These are phyloP conservation scores for Aspergillus egyptiacus DNA, from an alignment of 495 filamentous ascomycete genomes.

Conservation along the genomic window DNA sequence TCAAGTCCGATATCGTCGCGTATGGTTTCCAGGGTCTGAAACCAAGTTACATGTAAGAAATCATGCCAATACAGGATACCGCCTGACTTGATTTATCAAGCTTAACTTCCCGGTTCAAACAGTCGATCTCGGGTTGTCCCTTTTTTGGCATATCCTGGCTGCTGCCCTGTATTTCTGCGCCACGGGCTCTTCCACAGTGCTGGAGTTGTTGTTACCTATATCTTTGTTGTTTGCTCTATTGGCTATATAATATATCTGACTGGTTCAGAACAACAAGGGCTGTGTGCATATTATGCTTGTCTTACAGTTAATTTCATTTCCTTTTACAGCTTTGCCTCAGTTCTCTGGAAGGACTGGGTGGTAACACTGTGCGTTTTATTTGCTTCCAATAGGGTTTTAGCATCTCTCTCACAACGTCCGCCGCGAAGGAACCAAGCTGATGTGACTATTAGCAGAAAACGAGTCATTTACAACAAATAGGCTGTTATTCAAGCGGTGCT, in stretches of 20 bases:
- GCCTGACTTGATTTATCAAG: too few species aligned
- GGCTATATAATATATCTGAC: not conserved
- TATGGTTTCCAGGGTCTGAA: conserved; percentile 44
- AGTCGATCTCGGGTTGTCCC: not conserved
- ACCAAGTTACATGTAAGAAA: conserved; percentile 43
- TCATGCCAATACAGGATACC: too few species aligned
- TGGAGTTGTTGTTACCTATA: not conserved
- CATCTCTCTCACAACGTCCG: too few species aligned
- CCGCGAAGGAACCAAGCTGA: too few species aligned
- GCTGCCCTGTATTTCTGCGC: conserved; percentile 1
- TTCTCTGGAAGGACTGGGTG: too few species aligned
- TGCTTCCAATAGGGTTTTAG: too few species aligned
- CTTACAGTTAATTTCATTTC: not conserved
- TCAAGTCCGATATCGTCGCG: conserved; percentile 38
- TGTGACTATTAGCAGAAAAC: too few species aligned
- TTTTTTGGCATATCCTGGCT: not conserved
- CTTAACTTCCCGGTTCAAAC: too few species aligned
- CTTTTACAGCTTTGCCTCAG: conserved; percentile 1
- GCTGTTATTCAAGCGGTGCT: too few species aligned
- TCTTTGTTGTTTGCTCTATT: not conserved
- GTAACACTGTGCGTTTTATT: too few species aligned
- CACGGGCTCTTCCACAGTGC: not conserved
- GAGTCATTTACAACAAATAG: too few species aligned
- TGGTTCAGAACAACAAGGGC: conserved; percentile 7
- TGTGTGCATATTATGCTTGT: not conserved